These are phyloP conservation scores for Delonix regia DNA, from an alignment of 306 rosid species.

Conservation along the genomic window DNA sequence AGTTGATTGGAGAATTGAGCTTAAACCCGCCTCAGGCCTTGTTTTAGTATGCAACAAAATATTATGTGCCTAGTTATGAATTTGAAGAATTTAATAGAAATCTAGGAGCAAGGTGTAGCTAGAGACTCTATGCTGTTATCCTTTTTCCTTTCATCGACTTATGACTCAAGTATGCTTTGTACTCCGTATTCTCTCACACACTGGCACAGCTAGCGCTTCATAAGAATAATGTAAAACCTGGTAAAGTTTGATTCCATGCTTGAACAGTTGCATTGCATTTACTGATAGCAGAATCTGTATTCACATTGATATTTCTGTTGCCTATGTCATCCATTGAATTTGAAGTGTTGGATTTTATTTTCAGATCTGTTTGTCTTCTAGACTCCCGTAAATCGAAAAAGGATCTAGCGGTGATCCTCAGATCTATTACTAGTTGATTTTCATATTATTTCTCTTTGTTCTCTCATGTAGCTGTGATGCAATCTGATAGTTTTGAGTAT, in stretches of 20 bases:
- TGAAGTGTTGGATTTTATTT: not conserved
- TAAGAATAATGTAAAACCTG: not conserved
- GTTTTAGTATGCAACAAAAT: not conserved
- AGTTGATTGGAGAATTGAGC: not conserved
- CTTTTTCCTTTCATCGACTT: not conserved
- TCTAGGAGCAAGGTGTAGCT: not conserved
- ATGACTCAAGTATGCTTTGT: not conserved
- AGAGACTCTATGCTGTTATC: not conserved
- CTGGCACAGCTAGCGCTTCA: not conserved
- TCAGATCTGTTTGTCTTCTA: not conserved
- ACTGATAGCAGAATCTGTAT: not conserved
- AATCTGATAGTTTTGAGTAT: conserved; percentile 87
- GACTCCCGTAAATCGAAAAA: conserved; percentile 21
- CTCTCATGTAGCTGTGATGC: conserved; percentile 86
- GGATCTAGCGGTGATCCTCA: not conserved
- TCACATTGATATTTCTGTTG: not conserved
- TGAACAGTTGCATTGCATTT: not conserved
- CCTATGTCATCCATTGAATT: not conserved
- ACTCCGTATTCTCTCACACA: not conserved
- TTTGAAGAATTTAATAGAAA: not conserved
- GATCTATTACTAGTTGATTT: conserved; percentile 27
- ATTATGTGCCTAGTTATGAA: not conserved
- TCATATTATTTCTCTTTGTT: conserved; percentile 21
- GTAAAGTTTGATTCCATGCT: not conserved
- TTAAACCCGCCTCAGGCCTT: not conserved